Base-by-base conservation (phyloP, 441 rosid species). In the Gossypium schwendimanii region DNA sequence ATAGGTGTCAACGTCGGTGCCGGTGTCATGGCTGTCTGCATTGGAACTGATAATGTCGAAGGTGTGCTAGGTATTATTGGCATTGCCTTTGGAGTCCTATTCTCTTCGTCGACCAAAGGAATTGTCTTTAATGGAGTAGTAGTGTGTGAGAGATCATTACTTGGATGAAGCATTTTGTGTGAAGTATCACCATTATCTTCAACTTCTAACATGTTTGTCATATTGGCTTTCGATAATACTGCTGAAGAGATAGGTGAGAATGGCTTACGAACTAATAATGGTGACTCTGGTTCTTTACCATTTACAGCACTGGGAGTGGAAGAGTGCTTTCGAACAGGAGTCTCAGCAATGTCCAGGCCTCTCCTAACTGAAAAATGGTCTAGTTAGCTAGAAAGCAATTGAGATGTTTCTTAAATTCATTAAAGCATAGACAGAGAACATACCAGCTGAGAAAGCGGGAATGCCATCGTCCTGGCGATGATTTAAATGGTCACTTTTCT, bases 21-120 rank as follows among this genome's bases (percentile, higher is more conserved):
- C 23, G 98, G 90, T n/a, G 90, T 85, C 72, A 86, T 62, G 9
- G 87, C 86, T 8, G 84, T 91, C 80, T 86, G 98, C 98, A 88
- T 94, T 21, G 94, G 90, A 9, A 87, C 81, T 5, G 93, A 88
- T 50, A 82, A 74, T 44, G 96, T 91, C 26, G 89, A 83, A 75
- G 97, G 97, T 58, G 93, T 90, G 0, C 83, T 60, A 20, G 96
- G 96, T 41, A 80, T 44, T 2, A 77, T 84, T 76, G 84, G 87
- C 78, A 85, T 82, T 10, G 86, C 79, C 78, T 81, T 87, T 0
- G 93, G 97, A 14, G 96, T 89, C 75, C 78, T 61, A 62, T 82
- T 91, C 73, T 88, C 96, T 76, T 85, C 94, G 62, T 88, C 90
- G 11, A 69, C 60, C 23, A 70, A 10, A 12, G 67, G 23, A 5